Base-by-base conservation (phyloP, 2,329 filamentous ascomycete species). In the Clarireedia homoeocarpa region DNA sequence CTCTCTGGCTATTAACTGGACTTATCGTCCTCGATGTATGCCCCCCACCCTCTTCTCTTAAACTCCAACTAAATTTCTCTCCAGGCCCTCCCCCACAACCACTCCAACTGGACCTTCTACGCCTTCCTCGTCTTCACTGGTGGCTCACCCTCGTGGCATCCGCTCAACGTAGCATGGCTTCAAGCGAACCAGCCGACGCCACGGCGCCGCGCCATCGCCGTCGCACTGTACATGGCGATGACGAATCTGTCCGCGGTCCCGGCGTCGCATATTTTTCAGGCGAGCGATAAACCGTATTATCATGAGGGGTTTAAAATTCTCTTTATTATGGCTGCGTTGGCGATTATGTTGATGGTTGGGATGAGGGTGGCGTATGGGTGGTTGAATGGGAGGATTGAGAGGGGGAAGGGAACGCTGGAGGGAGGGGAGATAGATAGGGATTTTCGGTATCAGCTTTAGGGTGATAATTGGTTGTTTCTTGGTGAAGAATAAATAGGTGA, bases 121-220 rank as follows among this genome's bases (percentile, higher is more conserved):
- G 52, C 52, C 26, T 50, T 55, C 26, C 52, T 55, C 17, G 52
- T 55, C 9, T 55, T 55, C 36, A 55, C 52, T 1, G 46, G 36
- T 3, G 52, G 52, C 6, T 50, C 52, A 0, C 52, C 52, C 34
- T 55, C 52, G 24, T 55, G 52, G 52, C 52, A 50, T 5, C 52
- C 52, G n/a, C 38, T 55, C n/a, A 55, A 55, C 26, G 52, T 55
- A 10, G 52, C 52, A 17, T 55, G 52, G 52, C 52, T 55, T 9
- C 49, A 44, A 14, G 52, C 52, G 10, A 55, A 55, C 14, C 52
- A 55, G 39, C 36, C 52, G 2, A 55, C 52, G 0, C 52, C 52
- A 10, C 45, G 52, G 7, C 45, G 52, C 23, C 52, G 52, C 26
- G 52, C 52, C 5, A 55, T 55, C 2, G 52, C 52, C 1, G 26